Evolutionary conservation across 768 basidiomycete genomes (phyloP), one percentile per base, ranked within the genome.

Genomic region (Mycena kentingensis): DNA sequence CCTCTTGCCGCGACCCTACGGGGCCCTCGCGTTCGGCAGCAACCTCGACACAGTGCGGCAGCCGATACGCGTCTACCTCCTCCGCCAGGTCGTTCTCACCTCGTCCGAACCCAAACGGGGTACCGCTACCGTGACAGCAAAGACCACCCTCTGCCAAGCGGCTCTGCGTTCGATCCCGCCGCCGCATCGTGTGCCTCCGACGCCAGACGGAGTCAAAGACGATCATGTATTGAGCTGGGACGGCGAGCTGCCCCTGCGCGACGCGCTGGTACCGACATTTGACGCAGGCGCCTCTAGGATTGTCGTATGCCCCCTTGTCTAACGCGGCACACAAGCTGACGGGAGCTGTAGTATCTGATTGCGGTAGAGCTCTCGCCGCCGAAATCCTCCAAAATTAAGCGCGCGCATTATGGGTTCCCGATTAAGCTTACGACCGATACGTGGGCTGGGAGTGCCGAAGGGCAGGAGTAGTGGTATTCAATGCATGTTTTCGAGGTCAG

Each of bases 351-450:
- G 56, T 53, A 57, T 28, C 18, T 57, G 36, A 35, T 57, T 26
- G 51, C 56, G 11, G 51, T 57, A 16, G 51, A 57, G 36, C 27
- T 57, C 25, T 28, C 26, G 26, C 56, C 56, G 3, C 48, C 56
- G 16, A 35, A 46, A 37, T 24, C 22, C 19, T 25, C 25, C 6
- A 21, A 28, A 19, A 46, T 50, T 10, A 53, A 57, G 15, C 35
- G 56, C 27, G 51, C 51, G 0, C 48, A 51, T 22, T 52, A 46
- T 42, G 51, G 56, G 16, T 49, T 34, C 35, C 56, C 56, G 5
- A 46, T 57, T 18, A 49, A 53, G 32, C 31, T 57, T 15, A 57
- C 56, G 2, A 57, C 51, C 11, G 51, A 53, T 36, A 57, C 47
- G 18, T 57, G 55, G 55, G 46, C 27, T 35, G 41, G 22, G 12